Base-by-base conservation (phyloP, 306 rosid species). In the Cicer chorassanicum region DNA sequence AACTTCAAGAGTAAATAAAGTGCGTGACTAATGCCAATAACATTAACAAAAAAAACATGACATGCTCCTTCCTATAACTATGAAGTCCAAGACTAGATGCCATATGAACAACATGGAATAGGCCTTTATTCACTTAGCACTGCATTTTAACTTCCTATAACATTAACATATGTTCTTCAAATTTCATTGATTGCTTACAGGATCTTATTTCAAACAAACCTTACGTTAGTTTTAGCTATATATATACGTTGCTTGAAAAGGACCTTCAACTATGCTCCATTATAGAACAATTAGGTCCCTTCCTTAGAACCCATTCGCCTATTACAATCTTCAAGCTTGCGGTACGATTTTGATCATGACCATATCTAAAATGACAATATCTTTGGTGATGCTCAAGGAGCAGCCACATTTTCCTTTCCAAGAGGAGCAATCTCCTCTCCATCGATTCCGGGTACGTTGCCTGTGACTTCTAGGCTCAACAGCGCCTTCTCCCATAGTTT, bases 341-440 rank as follows among this genome's bases (percentile, higher is more conserved):
- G 44, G 42, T 43, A 46, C 36, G 65, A 46, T 59, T 15, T 80
- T 39, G 36, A 60, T 73, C 70, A 55, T 41, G 49, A 18, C 53
- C 59, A 13, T 73, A 10, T 46, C 44, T 18, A 36, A 18, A 46
- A 55, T 57, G 18, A 9, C 29, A 57, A 71, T 36, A 45, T 48
- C 53, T 12, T 48, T 1, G 12, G 29, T 14, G 60, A 6, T 67
- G 85, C 81, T 92, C 78, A 94, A 45, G 96, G 95, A 55, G 95
- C 80, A 50, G 97, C 85, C 2, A 92, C 75, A 53, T 90, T 92
- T 85, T 86, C 93, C 88, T 78, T 88, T 60, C 93, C 92, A 72
- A 87, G 88, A 14, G 99, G 95, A 62, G 89, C 89, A 72, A 88
- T 80, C 83, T 94, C 99, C 1, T 92, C 99, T 1, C 93, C 95